Conservation (phyloP, 1,284 basidiomycete species). For the Albatrellus sp. region DNA sequence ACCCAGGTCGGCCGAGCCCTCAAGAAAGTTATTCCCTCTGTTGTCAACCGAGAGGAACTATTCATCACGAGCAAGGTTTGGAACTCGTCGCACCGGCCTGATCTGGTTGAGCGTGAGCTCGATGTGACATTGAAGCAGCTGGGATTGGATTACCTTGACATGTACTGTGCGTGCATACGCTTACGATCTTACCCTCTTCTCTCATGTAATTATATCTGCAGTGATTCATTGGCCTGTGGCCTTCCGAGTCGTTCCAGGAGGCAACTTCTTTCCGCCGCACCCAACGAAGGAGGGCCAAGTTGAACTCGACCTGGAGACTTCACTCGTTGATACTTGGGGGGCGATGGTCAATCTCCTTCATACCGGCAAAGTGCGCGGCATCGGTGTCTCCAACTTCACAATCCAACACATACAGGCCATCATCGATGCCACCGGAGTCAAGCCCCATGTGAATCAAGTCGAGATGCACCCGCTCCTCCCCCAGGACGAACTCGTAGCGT, state of each 20-base stretch:
- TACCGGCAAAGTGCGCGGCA: slow-evolving; percentile 39
- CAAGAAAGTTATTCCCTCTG: slow-evolving; percentile 68
- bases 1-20: slow-evolving; percentile 45
- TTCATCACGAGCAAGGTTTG: slow-evolving; percentile 80
- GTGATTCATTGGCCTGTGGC: slow-evolving; percentile 86
- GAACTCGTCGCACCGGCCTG: slow-evolving; percentile 57
- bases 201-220: slow-evolving; percentile 15
- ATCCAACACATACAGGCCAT: slow-evolving; percentile 56
- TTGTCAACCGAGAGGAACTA: slow-evolving; percentile 72
- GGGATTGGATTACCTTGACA: slow-evolving; percentile 65
- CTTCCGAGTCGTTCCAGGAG: slow-evolving; percentile 40
- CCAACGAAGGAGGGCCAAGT: slow-evolving; percentile 30
- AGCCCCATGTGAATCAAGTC: slow-evolving; percentile 74
- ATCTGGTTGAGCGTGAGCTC: slow-evolving; percentile 59
- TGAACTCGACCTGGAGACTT: slow-evolving; percentile 45
- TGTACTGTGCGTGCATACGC: slow-evolving; percentile 43
- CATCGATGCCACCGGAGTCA: slow-evolving; percentile 63
- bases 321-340: slow-evolving; percentile 74
- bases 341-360: slow-evolving; percentile 53
- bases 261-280: slow-evolving; percentile 44
- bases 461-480: slow-evolving; percentile 74
- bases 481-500: slow-evolving; percentile 58
- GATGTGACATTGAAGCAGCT: slow-evolving; percentile 65
- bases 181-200: not conserved
- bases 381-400: slow-evolving; percentile 79